Conservation (phyloP, 202 grass and related monocot genomes). For the Tripidium arundinaceum region DNA sequence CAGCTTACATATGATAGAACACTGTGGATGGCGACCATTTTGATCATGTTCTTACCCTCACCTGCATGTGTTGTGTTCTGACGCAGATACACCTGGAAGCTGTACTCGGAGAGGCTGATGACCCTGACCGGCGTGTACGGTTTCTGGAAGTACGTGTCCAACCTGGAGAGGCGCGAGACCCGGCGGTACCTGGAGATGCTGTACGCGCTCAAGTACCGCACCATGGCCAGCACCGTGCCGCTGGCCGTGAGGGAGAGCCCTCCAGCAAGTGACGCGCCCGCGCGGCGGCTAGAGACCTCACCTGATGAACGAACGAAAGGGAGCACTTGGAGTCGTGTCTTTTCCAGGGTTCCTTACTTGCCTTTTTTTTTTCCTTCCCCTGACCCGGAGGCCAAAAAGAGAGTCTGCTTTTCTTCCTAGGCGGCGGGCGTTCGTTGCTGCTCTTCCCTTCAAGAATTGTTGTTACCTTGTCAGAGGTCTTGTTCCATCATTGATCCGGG, state of each 20-base stretch:
- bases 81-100: slow-evolving; percentile 92
- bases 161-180: slow-evolving; percentile 87
- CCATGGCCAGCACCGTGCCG: slow-evolving; percentile 85
- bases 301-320: not conserved
- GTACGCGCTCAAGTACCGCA: slow-evolving; percentile 86
- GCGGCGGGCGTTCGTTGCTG: not conserved
- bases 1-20: no score
- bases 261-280: slow-evolving; percentile 37
- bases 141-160: slow-evolving; percentile 92
- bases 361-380: not conserved
- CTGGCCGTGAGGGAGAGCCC: slow-evolving; percentile 66
- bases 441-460: not conserved
- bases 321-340: slow-evolving; percentile 26
- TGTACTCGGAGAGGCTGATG: slow-evolving; percentile 96
- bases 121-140: slow-evolving; percentile 87
- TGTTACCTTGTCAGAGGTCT: not conserved
- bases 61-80: no score
- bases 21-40: no score
- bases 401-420: slow-evolving; percentile 42
- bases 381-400: not conserved
- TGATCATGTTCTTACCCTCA: no score
- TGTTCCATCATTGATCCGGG: slow-evolving; percentile 15
- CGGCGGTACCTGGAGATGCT: slow-evolving; percentile 94
- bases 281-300: not conserved
- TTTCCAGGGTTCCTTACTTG: not conserved